Conservation (phyloP, 2,329 filamentous ascomycete species). For the Pseudogymnoascus sp. region DNA sequence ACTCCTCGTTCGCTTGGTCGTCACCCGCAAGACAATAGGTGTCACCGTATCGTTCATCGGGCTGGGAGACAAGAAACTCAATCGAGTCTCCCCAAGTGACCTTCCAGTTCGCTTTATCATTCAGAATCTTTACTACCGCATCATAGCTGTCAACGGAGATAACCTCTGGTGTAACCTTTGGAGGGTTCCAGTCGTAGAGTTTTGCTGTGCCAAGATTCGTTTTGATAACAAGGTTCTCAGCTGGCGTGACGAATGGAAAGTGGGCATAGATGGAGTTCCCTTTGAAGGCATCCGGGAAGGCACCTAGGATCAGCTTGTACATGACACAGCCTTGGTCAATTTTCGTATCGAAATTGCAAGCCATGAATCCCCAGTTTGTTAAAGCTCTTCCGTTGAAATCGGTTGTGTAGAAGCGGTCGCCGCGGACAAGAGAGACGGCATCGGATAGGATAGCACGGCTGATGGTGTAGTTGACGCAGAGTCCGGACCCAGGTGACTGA, state of each 20-base stretch:
- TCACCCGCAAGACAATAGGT: conserved; percentile 52
- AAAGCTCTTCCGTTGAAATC: conserved; percentile 53
- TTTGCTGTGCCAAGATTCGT: conserved; percentile 58
- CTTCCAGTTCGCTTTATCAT: conserved; percentile 52
- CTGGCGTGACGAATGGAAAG: conserved; percentile 52
- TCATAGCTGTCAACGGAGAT: conserved; percentile 55
- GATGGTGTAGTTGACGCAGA: conserved; percentile 46
- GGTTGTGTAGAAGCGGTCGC: conserved; percentile 48
- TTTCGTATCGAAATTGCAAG: conserved; percentile 63
- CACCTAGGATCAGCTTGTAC: conserved; percentile 74
- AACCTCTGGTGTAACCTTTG: conserved; percentile 42
- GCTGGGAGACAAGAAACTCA: conserved; percentile 53
- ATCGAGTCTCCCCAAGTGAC: conserved; percentile 59
- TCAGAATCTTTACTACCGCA: conserved; percentile 54
- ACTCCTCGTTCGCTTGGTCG: conserved; percentile 39
- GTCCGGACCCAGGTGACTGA: conserved; percentile 44
- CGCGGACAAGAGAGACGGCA: conserved; percentile 52
- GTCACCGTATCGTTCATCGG: conserved; percentile 41
- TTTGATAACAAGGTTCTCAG: conserved; percentile 65
- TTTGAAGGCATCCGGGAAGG: conserved; percentile 74
- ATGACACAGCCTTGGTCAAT: conserved; percentile 77
- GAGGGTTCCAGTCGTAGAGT: conserved; percentile 63
- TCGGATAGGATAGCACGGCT: conserved; percentile 52
- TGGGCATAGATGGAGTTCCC: conserved; percentile 68
- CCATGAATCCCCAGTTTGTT: conserved; percentile 71